Conservation (phyloP, 2,329 filamentous ascomycete genomes). For the Calonectria montana region DNA sequence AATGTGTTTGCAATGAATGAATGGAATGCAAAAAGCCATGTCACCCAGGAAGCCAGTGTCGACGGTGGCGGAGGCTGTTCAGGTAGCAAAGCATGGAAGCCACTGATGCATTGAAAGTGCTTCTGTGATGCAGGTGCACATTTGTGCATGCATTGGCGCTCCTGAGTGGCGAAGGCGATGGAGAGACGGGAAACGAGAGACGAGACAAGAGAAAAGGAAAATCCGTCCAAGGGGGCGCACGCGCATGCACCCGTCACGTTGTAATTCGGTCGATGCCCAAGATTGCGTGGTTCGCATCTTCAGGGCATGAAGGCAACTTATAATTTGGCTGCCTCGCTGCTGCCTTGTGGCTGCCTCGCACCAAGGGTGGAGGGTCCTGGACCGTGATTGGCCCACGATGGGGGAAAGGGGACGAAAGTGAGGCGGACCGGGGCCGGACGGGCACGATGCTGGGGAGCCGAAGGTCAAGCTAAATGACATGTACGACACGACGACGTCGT, state of each 20-base stretch:
- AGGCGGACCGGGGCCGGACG: slow-evolving; percentile 15
- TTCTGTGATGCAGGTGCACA: background rate
- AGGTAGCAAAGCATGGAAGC: background rate
- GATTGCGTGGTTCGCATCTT: slow-evolving; percentile 19
- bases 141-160: background rate
- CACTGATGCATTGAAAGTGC: background rate
- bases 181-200: background rate
- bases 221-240: background rate
- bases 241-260: background rate
- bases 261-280: background rate
- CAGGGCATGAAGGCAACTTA: background rate
- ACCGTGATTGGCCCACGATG: slow-evolving; percentile 19
- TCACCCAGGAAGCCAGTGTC: background rate
- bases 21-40: background rate
- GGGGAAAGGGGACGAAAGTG: slow-evolving; percentile 14
- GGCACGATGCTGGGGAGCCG: background rate
- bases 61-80: background rate
- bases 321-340: slow-evolving; percentile 25
- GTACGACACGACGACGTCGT: background rate
- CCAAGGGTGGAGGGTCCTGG: background rate
- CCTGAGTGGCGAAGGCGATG: background rate
- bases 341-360: slow-evolving; percentile 26
- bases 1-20: background rate
- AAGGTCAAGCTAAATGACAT: slow-evolving; percentile 8
- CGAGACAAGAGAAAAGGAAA: background rate